Base-by-base conservation (phyloP, 129 eudicot species). In the Flaveria linearis region DNA sequence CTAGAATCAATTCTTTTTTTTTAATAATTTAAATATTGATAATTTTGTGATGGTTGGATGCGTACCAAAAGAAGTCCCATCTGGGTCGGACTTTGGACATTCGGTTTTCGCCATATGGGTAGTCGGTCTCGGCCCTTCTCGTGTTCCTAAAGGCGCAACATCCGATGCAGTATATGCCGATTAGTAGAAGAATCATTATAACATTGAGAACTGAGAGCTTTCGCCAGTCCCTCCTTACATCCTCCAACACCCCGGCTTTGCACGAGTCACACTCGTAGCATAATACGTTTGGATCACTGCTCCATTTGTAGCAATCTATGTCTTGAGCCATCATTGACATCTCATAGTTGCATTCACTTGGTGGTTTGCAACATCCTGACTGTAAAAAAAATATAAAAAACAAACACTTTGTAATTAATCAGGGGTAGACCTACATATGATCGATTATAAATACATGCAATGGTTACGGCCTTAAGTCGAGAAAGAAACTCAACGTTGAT, bases 351-450 rank as follows among this genome's bases (percentile, higher is more conserved):
- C 98, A 93, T 65, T 85, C 57, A 10, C 91, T 93, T 58, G 98
- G 98, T 16, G 98, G 98, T 76, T 93, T 93, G 77, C 98, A 93
- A 81, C 98, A 93, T 7, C 98, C 98, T 0, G 96, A 92, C 94
- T 92, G 82, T 83, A 83, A n/a, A 57, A 26, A 3, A 71, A 1
- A 15, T 5, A 70, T 58, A 9, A 53, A 45, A 58, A 6, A 56
- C 14, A 4, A 69, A 14, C 20, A 1, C 0, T 25, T 76, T 61
- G 18, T 6, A 61, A 13, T 4, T 6, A 61, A 13, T 4, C 0
- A 61, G 17, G 2, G 41, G 9, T 39, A 5, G 10, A 12, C 42
- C 18, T 4, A 61, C 17, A 8, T 5, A 36, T 3, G 33, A 22
- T 8, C 7, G 64, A 57, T 22, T 22, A 14, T 3, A 20, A 20